phyloP scores from a whole-genome alignment of 495 filamentous ascomycete species.

The Penicillium mononematosum region DNA sequence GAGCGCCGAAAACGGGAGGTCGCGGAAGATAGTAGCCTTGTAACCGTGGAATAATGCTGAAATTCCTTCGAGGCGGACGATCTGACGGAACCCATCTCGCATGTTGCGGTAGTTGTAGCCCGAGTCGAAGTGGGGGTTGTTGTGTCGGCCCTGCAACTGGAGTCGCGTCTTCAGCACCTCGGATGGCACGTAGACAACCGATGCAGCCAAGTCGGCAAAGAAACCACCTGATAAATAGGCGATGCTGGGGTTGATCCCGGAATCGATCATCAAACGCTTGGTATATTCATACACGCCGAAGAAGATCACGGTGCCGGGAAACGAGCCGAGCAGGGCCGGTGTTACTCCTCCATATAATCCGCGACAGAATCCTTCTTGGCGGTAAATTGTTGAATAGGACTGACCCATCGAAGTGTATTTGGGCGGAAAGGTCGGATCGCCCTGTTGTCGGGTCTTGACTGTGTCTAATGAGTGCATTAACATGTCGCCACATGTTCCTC shows the following conservation, averaged over 20 bases:
- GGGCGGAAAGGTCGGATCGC: conserved; percentile 85
- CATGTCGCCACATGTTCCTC: conserved; percentile 92
- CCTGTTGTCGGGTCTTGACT: conserved; percentile 98
- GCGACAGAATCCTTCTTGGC: conserved; percentile 83
- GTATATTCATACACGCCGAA: conserved; percentile 96
- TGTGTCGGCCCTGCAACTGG: conserved; percentile 89
- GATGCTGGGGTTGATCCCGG: conserved; percentile 70
- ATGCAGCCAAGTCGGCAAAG: conserved; percentile 86
- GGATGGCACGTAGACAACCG: conserved; percentile 89
- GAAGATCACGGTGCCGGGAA: conserved; percentile 91
- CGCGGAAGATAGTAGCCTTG: conserved; percentile 88
- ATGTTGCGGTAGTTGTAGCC: conserved; percentile 92
- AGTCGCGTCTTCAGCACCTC: conserved; percentile 95
- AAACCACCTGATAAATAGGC: conserved; percentile 88
- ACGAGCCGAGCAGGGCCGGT: conserved; percentile 87
- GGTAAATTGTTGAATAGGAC: conserved; percentile 87
- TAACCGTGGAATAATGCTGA: conserved; percentile 90
- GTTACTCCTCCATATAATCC: conserved; percentile 92
- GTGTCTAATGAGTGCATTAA: conserved; percentile 99
- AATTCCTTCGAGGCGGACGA: conserved; percentile 76
- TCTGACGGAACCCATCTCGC: conserved; percentile 76
- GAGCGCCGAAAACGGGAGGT: conserved; percentile 90
- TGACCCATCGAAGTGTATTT: conserved; percentile 86
- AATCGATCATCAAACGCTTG: conserved; percentile 84
- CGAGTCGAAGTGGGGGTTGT: conserved; percentile 88